These are phyloP conservation scores for Podaxis carcinomalis DNA, from an alignment of 768 basidiomycete species.

Conservation along the genomic window DNA sequence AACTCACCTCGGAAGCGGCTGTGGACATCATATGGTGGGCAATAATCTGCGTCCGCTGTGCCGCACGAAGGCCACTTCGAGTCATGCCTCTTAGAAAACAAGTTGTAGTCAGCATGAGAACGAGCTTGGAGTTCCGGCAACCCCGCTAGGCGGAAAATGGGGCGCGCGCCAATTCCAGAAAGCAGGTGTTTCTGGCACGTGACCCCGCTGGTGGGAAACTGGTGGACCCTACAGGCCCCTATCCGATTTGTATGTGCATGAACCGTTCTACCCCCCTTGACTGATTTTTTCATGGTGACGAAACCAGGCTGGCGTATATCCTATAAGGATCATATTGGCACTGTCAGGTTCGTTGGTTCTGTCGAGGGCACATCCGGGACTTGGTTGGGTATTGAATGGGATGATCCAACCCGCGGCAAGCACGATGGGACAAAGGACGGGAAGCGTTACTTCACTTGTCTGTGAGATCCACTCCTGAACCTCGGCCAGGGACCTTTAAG, in stretches of 20 bases:
- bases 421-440: constrained; percentile 83
- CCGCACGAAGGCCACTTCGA: constrained; percentile 29
- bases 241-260: constrained; percentile 4
- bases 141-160: constrained; percentile 4
- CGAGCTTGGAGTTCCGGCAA: constrained; percentile 5
- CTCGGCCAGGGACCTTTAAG: constrained; percentile 15
- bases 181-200: neutral
- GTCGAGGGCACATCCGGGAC: constrained; percentile 59
- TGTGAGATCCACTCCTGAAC: constrained; percentile 40
- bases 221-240: neutral
- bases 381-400: constrained; percentile 99
- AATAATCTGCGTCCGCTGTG: constrained; percentile 40
- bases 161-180: neutral
- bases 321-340: constrained; percentile 54
- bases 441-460: constrained; percentile 72
- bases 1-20: constrained; percentile 34
- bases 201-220: neutral
- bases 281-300: constrained; percentile 30
- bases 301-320: constrained; percentile 47
- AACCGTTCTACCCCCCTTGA: constrained; percentile 17
- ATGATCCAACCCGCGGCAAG: constrained; percentile 78
- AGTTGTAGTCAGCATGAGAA: constrained; percentile 27
- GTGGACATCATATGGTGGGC: constrained; percentile 46
- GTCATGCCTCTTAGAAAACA: constrained; percentile 37
- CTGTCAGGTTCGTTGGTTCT: constrained; percentile 63